phyloP scores from a whole-genome alignment of 208 protist species.

The Crithidia expoeki region DNA sequence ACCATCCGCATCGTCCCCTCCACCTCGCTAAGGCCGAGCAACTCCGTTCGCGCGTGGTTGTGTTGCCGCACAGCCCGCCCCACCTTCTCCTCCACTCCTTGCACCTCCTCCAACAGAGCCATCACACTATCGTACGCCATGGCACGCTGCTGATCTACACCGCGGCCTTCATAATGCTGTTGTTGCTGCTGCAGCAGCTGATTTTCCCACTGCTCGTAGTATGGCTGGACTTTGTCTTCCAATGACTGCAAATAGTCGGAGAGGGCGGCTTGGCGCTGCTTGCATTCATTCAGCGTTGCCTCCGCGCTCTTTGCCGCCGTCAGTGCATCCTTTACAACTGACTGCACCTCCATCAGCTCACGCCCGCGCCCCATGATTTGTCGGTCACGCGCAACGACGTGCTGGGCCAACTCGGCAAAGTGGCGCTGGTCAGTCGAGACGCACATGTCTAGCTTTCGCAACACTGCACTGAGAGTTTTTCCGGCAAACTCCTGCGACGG shows the following conservation, averaged over 20 bases:
- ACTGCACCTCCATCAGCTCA: slow-evolving; percentile 53
- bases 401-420: slow-evolving; percentile 60
- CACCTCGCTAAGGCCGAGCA: slow-evolving; percentile 50
- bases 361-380: slow-evolving; percentile 69
- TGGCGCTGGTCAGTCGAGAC: slow-evolving; percentile 55
- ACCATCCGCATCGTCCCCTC: slow-evolving; percentile 56
- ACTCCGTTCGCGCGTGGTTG: slow-evolving; percentile 45
- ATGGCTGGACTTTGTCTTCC: slow-evolving; percentile 69
- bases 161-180: slow-evolving; percentile 8
- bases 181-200: slow-evolving; percentile 30
- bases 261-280: slow-evolving; percentile 57
- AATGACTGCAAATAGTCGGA: slow-evolving; percentile 58
- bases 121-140: slow-evolving; percentile 60
- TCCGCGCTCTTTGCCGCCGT: slow-evolving; percentile 53
- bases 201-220: slow-evolving; percentile 47
- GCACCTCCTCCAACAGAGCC: slow-evolving; percentile 71
- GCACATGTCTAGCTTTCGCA: slow-evolving; percentile 53
- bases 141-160: slow-evolving; percentile 46
- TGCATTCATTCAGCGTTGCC: slow-evolving; percentile 46
- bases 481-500: slow-evolving; percentile 58
- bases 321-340: slow-evolving; percentile 57
- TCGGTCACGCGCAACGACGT: slow-evolving; percentile 62
- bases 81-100: slow-evolving; percentile 57
- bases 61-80: slow-evolving; percentile 59
- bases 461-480: slow-evolving; percentile 55